Conservation (phyloP, 1,284 basidiomycete genomes). For the Leccinum pallidistipes region DNA sequence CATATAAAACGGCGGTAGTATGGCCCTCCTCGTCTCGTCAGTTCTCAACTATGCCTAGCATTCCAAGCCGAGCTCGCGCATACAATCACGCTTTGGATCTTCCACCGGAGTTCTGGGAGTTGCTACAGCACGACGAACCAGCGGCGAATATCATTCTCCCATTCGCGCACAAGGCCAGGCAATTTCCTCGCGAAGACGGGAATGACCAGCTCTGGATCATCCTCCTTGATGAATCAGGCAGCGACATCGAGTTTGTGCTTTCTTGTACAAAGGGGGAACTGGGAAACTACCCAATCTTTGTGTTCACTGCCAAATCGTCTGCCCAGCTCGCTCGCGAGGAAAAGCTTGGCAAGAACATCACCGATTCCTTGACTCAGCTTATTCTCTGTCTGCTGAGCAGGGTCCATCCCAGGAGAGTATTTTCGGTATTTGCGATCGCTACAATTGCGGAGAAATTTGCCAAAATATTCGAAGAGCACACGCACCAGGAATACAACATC, state of each 20-base stretch:
- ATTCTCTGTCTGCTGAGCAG: conserved; percentile 31
- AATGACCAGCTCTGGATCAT: conserved; percentile 51
- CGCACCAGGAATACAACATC: conserved; percentile 37
- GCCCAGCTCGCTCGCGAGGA: conserved; percentile 28
- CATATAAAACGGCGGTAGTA: conserved; percentile 14
- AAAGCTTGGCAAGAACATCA: conserved; percentile 28
- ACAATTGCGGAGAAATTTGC: conserved; percentile 50
- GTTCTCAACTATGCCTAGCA: conserved; percentile 15
- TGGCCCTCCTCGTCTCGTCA: conserved; percentile 1
- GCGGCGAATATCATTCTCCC: conserved; percentile 59
- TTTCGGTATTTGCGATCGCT: conserved; percentile 64
- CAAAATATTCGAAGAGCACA: conserved; percentile 44
- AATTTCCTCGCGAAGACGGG: conserved; percentile 29
- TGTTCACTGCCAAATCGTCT: conserved; percentile 43
- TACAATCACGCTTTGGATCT: conserved; percentile 25
- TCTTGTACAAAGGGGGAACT: conserved; percentile 54
- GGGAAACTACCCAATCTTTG: conserved; percentile 58
- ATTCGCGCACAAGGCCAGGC: conserved; percentile 33
- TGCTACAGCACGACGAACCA: conserved; percentile 41
- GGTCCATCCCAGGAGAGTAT: conserved; percentile 47
- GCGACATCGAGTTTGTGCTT: conserved; percentile 52
- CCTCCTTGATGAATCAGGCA: conserved; percentile 31
- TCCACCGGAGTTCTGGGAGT: conserved; percentile 39
- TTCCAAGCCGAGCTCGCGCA: neutral
- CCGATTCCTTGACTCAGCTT: conserved; percentile 38